phyloP scores from a whole-genome alignment of 2,329 filamentous ascomycete species.

The Penicillium occitanis region DNA sequence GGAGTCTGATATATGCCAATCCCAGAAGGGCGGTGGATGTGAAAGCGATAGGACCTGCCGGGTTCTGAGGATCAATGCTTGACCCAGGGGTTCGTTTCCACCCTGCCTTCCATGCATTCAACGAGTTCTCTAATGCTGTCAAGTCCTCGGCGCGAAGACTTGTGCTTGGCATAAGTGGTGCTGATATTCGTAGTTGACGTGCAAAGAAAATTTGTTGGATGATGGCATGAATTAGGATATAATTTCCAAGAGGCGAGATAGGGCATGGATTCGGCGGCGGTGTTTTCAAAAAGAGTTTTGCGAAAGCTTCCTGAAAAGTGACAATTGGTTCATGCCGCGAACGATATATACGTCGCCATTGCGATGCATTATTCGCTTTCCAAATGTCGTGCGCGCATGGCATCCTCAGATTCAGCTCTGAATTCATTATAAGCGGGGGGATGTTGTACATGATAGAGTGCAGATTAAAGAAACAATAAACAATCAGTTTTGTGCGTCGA shows the following conservation, averaged over 20 bases:
- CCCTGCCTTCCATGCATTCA: slow-evolving; percentile 53
- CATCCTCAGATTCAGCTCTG: slow-evolving; percentile 55
- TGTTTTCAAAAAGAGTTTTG: slow-evolving; percentile 45
- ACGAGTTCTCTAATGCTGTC: slow-evolving; percentile 46
- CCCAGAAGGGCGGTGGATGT: slow-evolving; percentile 51
- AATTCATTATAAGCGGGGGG: slow-evolving; percentile 57
- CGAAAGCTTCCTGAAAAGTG: slow-evolving; percentile 48
- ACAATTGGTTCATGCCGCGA: slow-evolving; percentile 36
- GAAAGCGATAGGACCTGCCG: slow-evolving; percentile 55
- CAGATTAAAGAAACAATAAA: slow-evolving; percentile 60
- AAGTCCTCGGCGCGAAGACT: slow-evolving; percentile 48
- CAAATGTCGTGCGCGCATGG: slow-evolving; percentile 57
- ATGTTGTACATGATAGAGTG: slow-evolving; percentile 64
- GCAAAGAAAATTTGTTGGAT: slow-evolving; percentile 56
- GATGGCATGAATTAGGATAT: slow-evolving; percentile 56
- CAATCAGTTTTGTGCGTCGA: slow-evolving; percentile 56
- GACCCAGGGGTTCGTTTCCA: slow-evolving; percentile 57
- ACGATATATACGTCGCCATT: slow-evolving; percentile 50
- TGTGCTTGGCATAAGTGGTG: slow-evolving; percentile 44
- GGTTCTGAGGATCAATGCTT: slow-evolving; percentile 54
- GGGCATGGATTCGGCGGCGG: slow-evolving; percentile 37
- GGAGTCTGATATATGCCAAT: slow-evolving; percentile 49
- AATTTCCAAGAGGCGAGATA: slow-evolving; percentile 54
- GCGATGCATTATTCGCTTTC: slow-evolving; percentile 52
- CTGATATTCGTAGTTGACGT: slow-evolving; percentile 49